A percentile compares a stretch with the other conserved stretches of the same genome.
phyloP scores from a whole-genome alignment of 345 rosid species.

The Citrus unshiu region DNA sequence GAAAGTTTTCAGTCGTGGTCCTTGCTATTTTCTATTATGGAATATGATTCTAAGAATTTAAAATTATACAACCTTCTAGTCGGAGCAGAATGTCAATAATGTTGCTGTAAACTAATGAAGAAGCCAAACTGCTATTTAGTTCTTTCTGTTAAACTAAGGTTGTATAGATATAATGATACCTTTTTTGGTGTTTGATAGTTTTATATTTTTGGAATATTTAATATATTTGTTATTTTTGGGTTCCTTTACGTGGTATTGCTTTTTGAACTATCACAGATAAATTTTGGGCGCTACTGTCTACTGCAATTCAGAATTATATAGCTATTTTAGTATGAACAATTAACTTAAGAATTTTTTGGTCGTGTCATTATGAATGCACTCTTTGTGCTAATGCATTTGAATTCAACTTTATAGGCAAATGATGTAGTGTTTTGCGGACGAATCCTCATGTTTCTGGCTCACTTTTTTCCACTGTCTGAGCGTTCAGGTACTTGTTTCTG shows the following conservation, averaged over 20 bases:
- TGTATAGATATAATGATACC: neutral
- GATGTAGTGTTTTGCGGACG: constrained; percentile 98
- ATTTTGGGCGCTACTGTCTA: neutral
- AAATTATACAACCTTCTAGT: neutral
- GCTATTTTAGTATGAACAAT: neutral
- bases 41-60: neutral
- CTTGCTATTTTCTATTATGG: neutral
- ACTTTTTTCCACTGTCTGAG: constrained; percentile 91
- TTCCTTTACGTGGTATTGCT: neutral
- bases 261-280: neutral
- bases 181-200: neutral
- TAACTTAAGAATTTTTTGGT: neutral
- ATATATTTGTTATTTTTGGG: neutral
- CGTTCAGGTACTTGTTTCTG: constrained; percentile 68
- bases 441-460: constrained; percentile 94
- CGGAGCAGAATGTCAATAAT: neutral
- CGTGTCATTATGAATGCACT: neutral
- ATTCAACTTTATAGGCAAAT: constrained; percentile 61
- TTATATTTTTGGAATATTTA: neutral
- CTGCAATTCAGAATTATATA: neutral
- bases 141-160: neutral
- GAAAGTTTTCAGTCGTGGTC: neutral
- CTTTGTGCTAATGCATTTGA: constrained; percentile 15
- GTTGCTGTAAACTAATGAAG: neutral
- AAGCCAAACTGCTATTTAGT: neutral